A percentile compares a stretch with the other conserved stretches of the same genome.
phyloP scores from a whole-genome alignment of 2,329 filamentous ascomycete genomes.

The Pseudogymnoascus sp. region DNA sequence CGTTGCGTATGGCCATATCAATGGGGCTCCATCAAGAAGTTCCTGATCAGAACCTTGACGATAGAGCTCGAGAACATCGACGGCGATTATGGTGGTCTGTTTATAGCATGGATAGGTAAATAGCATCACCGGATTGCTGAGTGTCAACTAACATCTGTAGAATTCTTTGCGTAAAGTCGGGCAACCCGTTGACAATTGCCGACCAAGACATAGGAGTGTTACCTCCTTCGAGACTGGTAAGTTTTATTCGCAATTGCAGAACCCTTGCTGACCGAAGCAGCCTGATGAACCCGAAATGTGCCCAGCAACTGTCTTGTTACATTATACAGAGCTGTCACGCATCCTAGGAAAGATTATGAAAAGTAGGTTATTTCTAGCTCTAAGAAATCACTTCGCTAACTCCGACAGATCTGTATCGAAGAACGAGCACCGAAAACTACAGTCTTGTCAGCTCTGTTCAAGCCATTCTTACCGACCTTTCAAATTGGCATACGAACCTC shows the following conservation, averaged over 20 bases:
- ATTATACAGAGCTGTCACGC: conserved; percentile 46
- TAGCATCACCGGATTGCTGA: neutral
- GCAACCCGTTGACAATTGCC: conserved; percentile 46
- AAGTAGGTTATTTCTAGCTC: conserved; percentile 18
- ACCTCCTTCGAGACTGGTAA: conserved; percentile 29
- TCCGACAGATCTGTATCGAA: conserved; percentile 40
- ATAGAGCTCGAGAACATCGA: conserved; percentile 39
- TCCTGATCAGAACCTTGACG: conserved; percentile 32
- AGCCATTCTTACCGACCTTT: conserved; percentile 41
- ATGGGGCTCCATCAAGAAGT: conserved; percentile 50
- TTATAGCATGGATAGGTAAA: conserved; percentile 44
- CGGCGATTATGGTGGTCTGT: conserved; percentile 50
- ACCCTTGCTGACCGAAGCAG: neutral
- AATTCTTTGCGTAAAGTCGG: conserved; percentile 46
- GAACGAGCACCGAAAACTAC: conserved; percentile 38
- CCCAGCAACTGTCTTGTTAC: conserved; percentile 40
- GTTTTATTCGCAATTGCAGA: neutral
- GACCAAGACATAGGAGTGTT: conserved; percentile 45
- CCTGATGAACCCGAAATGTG: conserved; percentile 35
- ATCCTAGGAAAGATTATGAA: conserved; percentile 44
- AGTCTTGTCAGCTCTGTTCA: conserved; percentile 44
- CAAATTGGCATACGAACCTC: conserved; percentile 42
- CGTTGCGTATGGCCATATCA: conserved; percentile 49
- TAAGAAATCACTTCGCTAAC: neutral
- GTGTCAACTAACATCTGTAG: conserved; percentile 18